Conservation (phyloP, 441 rosid species). For the Brassica hybrid region DNA sequence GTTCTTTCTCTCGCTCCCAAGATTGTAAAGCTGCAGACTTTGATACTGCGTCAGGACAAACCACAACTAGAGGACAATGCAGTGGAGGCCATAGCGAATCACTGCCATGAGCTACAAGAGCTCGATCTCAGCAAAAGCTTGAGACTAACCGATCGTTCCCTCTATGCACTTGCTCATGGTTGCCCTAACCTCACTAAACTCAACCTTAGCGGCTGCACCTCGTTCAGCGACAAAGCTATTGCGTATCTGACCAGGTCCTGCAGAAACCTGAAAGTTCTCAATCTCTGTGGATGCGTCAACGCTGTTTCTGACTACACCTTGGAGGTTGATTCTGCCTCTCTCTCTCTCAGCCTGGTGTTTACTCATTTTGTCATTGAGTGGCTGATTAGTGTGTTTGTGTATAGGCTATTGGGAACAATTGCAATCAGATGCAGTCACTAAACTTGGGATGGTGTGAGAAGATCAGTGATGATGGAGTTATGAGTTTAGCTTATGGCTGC, state of each 20-base stretch:
- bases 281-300: slow-evolving; percentile 89
- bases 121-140: slow-evolving; percentile 97
- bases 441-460: slow-evolving; percentile 97
- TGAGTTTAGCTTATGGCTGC: slow-evolving; percentile 86
- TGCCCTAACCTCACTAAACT: slow-evolving; percentile 82
- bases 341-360: not conserved
- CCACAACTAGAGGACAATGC: slow-evolving; percentile 87
- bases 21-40: slow-evolving; percentile 69
- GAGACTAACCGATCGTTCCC: slow-evolving; percentile 73
- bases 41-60: slow-evolving; percentile 81
- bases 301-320: slow-evolving; percentile 83
- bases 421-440: slow-evolving; percentile 69
- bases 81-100: slow-evolving; percentile 72
- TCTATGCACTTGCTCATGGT: slow-evolving; percentile 79
- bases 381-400: not conserved
- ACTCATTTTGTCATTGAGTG: not conserved
- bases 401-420: slow-evolving; percentile 88
- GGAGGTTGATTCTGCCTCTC: slow-evolving; percentile 55
- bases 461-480: slow-evolving; percentile 82
- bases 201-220: slow-evolving; percentile 88
- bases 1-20: slow-evolving; percentile 86
- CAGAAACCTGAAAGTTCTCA: slow-evolving; percentile 63
- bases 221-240: slow-evolving; percentile 71
- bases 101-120: slow-evolving; percentile 81
- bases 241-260: slow-evolving; percentile 64